These are phyloP conservation scores for Blastocladiella emersonii DNA, from an alignment of 371 early-diverging fungal species.

Conservation along the genomic window DNA sequence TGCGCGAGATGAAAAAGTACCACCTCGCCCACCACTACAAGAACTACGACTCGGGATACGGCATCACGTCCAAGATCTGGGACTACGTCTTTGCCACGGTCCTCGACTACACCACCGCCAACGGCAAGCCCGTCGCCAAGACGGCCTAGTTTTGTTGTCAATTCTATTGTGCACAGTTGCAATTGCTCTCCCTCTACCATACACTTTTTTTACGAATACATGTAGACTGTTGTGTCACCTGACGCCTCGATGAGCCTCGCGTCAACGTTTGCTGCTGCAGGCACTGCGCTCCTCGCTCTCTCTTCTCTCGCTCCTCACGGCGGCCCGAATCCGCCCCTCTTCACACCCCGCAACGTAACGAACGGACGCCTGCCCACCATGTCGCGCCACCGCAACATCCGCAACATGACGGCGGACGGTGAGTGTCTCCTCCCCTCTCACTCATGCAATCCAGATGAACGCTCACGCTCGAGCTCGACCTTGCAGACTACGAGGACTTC, in stretches of 20 bases:
- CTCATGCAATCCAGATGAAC: conserved; percentile 17
- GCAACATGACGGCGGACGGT: conserved; percentile 56
- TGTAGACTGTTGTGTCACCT: no score
- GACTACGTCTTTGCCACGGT: conserved; percentile 69
- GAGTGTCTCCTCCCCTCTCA: no score
- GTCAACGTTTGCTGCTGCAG: no score
- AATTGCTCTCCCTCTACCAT: no score
- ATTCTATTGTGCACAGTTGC: no score
- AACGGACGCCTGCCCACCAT: no score
- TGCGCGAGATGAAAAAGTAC: conserved; percentile 77
- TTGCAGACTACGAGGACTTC: conserved; percentile 10
- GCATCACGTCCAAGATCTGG: conserved; percentile 86
- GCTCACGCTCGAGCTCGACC: background rate
- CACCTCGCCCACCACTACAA: conserved; percentile 92
- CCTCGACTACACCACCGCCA: conserved; percentile 8
- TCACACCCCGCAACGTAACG: no score
- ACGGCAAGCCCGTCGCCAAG: background rate
- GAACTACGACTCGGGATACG: conserved; percentile 69
- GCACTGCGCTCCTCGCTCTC: no score
- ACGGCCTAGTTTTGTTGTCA: background rate
- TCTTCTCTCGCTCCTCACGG: no score
- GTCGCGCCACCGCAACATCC: conserved; percentile 58
- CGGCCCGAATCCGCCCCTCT: no score
- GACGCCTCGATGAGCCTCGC: no score
- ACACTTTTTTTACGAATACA: no score